These are phyloP conservation scores for Boletus fagicola DNA, from an alignment of 768 basidiomycete species.

Conservation along the genomic window DNA sequence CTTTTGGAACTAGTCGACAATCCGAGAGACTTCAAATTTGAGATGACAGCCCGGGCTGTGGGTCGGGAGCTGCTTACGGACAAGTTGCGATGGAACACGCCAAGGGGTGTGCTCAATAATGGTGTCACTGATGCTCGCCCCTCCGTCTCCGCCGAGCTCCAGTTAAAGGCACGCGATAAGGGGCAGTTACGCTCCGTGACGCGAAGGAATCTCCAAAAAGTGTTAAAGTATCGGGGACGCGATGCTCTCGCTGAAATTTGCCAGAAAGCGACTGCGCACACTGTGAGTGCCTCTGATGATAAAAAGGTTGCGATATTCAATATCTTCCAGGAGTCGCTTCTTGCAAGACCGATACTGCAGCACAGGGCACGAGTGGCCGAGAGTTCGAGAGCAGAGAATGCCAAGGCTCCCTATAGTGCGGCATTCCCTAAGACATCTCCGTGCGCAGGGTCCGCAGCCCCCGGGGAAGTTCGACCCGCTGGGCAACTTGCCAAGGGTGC, in stretches of 20 bases:
- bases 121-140: constrained; percentile 47
- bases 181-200: constrained; percentile 60
- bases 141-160: constrained; percentile 50
- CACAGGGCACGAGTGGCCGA: constrained; percentile 41
- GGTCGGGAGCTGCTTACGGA: constrained; percentile 77
- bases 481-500: constrained; percentile 55
- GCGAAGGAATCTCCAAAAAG: constrained; percentile 73
- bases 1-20: constrained; percentile 95
- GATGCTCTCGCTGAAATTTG: constrained; percentile 49
- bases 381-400: constrained; percentile 32
- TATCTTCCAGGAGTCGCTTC: constrained; percentile 53
- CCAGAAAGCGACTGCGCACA: constrained; percentile 59
- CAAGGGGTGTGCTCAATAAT: constrained; percentile 48
- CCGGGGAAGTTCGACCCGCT: constrained; percentile 57
- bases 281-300: constrained; percentile 47
- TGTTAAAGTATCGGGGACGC: constrained; percentile 55
- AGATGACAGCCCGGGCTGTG: constrained; percentile 83
- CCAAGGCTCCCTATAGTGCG: constrained; percentile 21
- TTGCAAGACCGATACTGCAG: constrained; percentile 61
- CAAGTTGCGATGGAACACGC: constrained; percentile 45
- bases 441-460: constrained; percentile 55
- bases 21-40: constrained; percentile 82
- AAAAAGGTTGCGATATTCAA: constrained; percentile 6
- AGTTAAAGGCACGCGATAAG: constrained; percentile 35
- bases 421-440: constrained; percentile 24